Evolutionary conservation across 306 rosid genomes (phyloP), one percentile per base, ranked within the genome.

Genomic region (Citrullus amarus): DNA sequence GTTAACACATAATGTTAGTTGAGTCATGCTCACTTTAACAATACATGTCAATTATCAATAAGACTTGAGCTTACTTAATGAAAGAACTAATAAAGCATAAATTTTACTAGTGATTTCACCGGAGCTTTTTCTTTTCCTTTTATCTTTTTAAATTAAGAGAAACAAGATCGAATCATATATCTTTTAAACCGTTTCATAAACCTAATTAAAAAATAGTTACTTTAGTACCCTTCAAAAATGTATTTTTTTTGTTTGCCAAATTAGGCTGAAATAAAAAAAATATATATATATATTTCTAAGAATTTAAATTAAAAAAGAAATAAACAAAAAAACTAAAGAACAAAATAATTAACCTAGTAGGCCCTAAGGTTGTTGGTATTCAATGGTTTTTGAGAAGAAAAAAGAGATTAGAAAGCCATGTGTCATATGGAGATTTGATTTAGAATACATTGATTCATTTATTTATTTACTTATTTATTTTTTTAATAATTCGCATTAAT

Each of bases 341-440:
- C 50, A 65, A 67, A 43, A n/a, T 43, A n/a, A 68, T 68, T 68
- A 68, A 68, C 10, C 75, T n/a, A 68, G 75, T 68, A 68, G 75
- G 75, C 18, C 75, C 75, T 43, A 25, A 8, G 76, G 58, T 71
- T 71, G 76, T 71, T 71, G 39, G 39, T 71, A 71, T 71, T 48
- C 38, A 72, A 28, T 48, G 22, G 59, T 25, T 44, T 48, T 44
- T 48, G 75, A 25, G 17, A 53, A 7, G 4, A 44, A 20, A 68
- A 68, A 10, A 20, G 10, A 20, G 55, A 15, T 69, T 43, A 71
- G 18, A 69, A 71, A 28, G 15, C 9, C 59, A 71, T 13, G 77
- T 48, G 36, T 48, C 22, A 4, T 12, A 71, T 69, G 56, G 22
- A 44, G 6, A 22, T 71, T 71, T 48, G 10, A 39, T 71, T 50